Evolutionary conservation across 1,284 basidiomycete genomes (phyloP), one percentile per base, ranked within the genome.

Genomic region (Megacollybia platyphylla): DNA sequence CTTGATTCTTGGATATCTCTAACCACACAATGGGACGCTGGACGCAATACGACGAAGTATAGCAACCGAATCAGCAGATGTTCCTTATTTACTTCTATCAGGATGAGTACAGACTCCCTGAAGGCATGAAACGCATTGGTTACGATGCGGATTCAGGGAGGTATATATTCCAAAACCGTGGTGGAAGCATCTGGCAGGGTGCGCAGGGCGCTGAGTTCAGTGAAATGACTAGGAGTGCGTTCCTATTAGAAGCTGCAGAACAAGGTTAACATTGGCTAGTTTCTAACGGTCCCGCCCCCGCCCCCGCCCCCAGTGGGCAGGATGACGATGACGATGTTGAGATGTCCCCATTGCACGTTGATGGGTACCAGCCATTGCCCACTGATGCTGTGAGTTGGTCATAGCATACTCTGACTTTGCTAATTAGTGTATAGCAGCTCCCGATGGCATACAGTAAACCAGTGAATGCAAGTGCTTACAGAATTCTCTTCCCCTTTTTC

Each of bases 401-500:
- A 5, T 34, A 17, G 3, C 7, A 7, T 34, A 17, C 4, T 34
- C 32, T 34, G 20, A 24, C 24, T 29, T 27, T 40, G 34, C 34
- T 42, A 38, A 34, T 37, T 26, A 42, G 48, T 28, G 48, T 45
- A 11, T 45, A 58, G 50, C 47, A 54, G 42, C 48, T 41, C 36
- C 50, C 59, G 29, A 50, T 60, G 51, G 52, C 63, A 45, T 49
- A 57, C 48, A 59, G 53, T 29, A 49, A 53, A 44, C 55, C 54
- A 50, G 48, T 61, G 44, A 64, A 62, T 47, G 52, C 60, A 26
- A 20, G 17, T 6, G 54, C 53, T 4, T 83, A 83, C 53, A 70
- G 74, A 29, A 70, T 76, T 2, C 63, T 85, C 4, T 77, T 83
- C 52, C 81, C 82, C 10, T 86, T 84, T 64, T 75, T 84, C 61